Conservation (phyloP, 164 flowering plant genomes). For the Euptelea pleiosperma region DNA sequence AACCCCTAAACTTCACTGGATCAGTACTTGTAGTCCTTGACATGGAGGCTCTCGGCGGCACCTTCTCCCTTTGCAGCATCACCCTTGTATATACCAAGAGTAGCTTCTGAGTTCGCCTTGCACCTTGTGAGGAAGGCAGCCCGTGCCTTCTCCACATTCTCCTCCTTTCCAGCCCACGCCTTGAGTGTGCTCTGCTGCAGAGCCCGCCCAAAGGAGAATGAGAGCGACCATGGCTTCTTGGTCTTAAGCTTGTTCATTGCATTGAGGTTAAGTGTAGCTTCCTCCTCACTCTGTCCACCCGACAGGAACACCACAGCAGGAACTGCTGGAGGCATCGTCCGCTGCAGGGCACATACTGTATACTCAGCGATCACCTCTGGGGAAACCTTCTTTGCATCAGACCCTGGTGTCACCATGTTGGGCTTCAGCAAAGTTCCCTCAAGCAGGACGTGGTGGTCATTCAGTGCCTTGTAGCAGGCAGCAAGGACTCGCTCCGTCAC, state of each 20-base stretch:
- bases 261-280: conserved; percentile 64
- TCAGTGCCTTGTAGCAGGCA: conserved; percentile 74
- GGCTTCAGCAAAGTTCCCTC: conserved; percentile 81
- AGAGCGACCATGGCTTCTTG: conserved; percentile 77
- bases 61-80: conserved; percentile 53
- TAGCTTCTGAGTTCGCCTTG: conserved; percentile 82
- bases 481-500: conserved; percentile 75
- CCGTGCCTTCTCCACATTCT: conserved; percentile 57
- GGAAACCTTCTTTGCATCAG: conserved; percentile 55
- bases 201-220: conserved; percentile 78
- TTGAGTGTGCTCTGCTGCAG: conserved; percentile 80
- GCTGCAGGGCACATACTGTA: conserved; percentile 60
- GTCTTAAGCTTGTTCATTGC: conserved; percentile 70
- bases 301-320: conserved; percentile 76
- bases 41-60: conserved; percentile 74
- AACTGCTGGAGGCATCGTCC: conserved; percentile 76
- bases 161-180: conserved; percentile 74
- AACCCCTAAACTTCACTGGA: not conserved
- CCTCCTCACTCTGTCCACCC: conserved; percentile 83
- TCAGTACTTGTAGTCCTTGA: conserved; percentile 78
- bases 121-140: conserved; percentile 54
- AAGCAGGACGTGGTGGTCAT: conserved; percentile 73
- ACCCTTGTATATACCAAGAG: conserved; percentile 70
- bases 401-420: conserved; percentile 86
- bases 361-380: conserved; percentile 68